These are phyloP conservation scores for Microsporum canis DNA, from an alignment of 2,329 filamentous ascomycete genomes.

Conservation along the genomic window DNA sequence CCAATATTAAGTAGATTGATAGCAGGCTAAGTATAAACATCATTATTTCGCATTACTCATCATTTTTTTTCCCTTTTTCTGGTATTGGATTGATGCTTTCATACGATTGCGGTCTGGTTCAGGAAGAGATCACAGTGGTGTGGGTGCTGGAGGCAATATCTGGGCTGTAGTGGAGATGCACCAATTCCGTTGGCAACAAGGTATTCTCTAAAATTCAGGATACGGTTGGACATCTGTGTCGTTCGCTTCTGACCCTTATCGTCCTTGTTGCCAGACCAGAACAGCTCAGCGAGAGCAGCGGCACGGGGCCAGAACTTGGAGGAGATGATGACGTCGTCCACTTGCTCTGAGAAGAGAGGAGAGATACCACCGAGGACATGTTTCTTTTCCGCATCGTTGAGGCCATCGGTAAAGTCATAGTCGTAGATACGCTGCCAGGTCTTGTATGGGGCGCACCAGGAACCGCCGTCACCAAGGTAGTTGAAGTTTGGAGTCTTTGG, in stretches of 20 bases:
- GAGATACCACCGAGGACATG: slow-evolving; percentile 44
- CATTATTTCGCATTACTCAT: neutral
- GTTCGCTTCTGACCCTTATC: slow-evolving; percentile 40
- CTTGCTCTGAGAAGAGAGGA: slow-evolving; percentile 45
- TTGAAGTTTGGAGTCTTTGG: slow-evolving; percentile 40
- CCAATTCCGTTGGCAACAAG: slow-evolving; percentile 44
- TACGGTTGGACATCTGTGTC: slow-evolving; percentile 43
- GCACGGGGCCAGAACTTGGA: slow-evolving; percentile 47
- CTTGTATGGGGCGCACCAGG: slow-evolving; percentile 50
- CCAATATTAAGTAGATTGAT: neutral
- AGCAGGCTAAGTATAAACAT: neutral
- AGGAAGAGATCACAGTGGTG: slow-evolving; percentile 47
- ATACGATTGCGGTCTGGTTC: slow-evolving; percentile 35
- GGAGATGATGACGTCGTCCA: slow-evolving; percentile 43
- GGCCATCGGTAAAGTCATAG: slow-evolving; percentile 44
- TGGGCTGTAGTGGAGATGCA: slow-evolving; percentile 43
- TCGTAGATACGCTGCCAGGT: slow-evolving; percentile 51
- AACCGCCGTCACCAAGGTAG: slow-evolving; percentile 43
- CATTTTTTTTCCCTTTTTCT: neutral
- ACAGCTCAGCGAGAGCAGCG: slow-evolving; percentile 44
- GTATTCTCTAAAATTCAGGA: slow-evolving; percentile 51
- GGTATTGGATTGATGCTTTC: neutral
- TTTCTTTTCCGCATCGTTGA: slow-evolving; percentile 37
- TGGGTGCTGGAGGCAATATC: slow-evolving; percentile 48
- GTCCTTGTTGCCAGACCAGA: slow-evolving; percentile 47